phyloP scores from a whole-genome alignment of 116 monocot species.

The Papilionanthe hybrid region DNA sequence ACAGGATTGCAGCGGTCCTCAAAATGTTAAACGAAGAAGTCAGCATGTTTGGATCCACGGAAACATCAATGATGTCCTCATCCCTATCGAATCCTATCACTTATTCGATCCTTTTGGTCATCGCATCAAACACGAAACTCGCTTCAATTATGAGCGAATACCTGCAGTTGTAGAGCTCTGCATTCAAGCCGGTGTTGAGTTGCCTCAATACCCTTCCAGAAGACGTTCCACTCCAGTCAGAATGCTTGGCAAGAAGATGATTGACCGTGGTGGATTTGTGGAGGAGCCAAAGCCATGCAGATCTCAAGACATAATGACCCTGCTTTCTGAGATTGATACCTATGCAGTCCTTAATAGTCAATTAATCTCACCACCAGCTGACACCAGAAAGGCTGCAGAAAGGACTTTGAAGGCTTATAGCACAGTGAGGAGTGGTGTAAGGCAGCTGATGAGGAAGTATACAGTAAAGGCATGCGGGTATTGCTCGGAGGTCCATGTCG shows the following conservation, averaged over 20 bases:
- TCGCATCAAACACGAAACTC: slow-evolving; percentile 67
- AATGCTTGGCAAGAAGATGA: slow-evolving; percentile 84
- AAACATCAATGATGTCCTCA: slow-evolving; percentile 66
- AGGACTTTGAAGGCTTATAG: slow-evolving; percentile 72
- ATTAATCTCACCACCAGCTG: slow-evolving; percentile 13
- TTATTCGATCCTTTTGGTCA: slow-evolving; percentile 75
- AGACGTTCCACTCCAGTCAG: slow-evolving; percentile 64
- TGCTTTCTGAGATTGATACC: slow-evolving; percentile 74
- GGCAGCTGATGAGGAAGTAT: slow-evolving; percentile 74
- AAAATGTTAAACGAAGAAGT: slow-evolving; percentile 51
- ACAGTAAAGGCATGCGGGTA: slow-evolving; percentile 77
- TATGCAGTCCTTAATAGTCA: slow-evolving; percentile 20
- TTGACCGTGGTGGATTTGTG: slow-evolving; percentile 61
- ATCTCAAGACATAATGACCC: slow-evolving; percentile 38
- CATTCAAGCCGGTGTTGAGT: slow-evolving; percentile 84
- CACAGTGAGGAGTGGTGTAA: slow-evolving; percentile 52
- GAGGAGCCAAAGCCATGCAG: slow-evolving; percentile 52
- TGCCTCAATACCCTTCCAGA: slow-evolving; percentile 74
- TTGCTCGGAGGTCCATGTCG: slow-evolving; percentile 76
- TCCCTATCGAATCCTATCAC: slow-evolving; percentile 87
- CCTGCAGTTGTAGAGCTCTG: slow-evolving; percentile 90
- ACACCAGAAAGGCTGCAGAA: slow-evolving; percentile 49
- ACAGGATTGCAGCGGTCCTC: slow-evolving; percentile 63
- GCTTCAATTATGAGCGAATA: slow-evolving; percentile 77
- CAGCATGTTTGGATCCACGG: slow-evolving; percentile 77